Base-by-base conservation (phyloP, 177 flowering plant species). In the Vitis hybrid region DNA sequence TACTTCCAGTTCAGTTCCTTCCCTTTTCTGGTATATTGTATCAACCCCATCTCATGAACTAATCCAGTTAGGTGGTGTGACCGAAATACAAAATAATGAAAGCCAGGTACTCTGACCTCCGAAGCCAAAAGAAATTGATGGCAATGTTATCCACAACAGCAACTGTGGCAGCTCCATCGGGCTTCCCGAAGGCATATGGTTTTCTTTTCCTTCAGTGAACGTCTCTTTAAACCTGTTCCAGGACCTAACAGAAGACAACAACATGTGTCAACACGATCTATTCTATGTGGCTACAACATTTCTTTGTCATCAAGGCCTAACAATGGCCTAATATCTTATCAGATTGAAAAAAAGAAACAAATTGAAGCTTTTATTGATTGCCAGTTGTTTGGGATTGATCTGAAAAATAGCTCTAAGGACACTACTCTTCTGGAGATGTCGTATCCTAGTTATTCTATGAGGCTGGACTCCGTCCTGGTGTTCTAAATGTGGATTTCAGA, bases 331-430 rank as follows among this genome's bases (percentile, higher is more conserved):
- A 45, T 56, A 55, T 60, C n/a, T 26, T 82, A 75, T 15, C 79
- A 71, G 57, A 67, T 55, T 18, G 83, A 77, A 31, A 77, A 75
- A 34, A 74, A 22, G 56, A 76, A 69, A 26, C 82, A 69, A 51
- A 2, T 50, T 22, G 88, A 82, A 57, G 45, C 53, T 57, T 9
- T 76, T 65, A 9, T 73, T 3, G 73, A 82, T 18, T 88, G 82
- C 34, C 68, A 86, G 19, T 67, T 88, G 59, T 88, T 88, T 73
- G 92, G 92, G 10, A 61, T 86, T 74, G 82, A 86, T 61, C 59
- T 88, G 69, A 76, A 65, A 60, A 74, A 73, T 19, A 75, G 69
- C 52, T 55, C 71, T 52, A 15, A 15, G 53, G 34, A 62, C 10
- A 26, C 66, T 56, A 58, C 72, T 52, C 54, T 55, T n/a, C 50